A percentile compares a stretch with the other conserved stretches of the same genome.
Conservation (phyloP, 805 yeast species). For the Ogataea pini region DNA sequence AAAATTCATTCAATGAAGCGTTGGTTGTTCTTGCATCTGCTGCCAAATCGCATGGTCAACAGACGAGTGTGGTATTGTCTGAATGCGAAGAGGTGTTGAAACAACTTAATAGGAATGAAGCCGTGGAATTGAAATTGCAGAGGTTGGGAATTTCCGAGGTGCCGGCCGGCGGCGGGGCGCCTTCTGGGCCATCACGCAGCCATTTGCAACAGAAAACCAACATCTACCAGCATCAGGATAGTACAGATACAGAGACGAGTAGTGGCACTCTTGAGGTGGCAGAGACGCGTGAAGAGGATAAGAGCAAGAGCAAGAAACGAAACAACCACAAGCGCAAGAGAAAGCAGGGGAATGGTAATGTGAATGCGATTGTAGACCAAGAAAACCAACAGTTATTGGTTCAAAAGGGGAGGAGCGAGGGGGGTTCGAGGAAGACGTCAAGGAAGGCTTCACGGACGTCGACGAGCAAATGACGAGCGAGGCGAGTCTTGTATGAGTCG, state of each 20-base stretch:
- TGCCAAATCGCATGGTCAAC: conserved; percentile 50
- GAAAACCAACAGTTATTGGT: neutral
- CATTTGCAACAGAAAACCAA: conserved; percentile 5
- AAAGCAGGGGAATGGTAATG: neutral
- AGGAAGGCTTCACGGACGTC: neutral
- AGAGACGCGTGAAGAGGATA: neutral
- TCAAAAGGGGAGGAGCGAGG: neutral
- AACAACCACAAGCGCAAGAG: conserved; percentile 1
- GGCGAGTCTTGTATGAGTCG: neutral
- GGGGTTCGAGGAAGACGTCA: neutral
- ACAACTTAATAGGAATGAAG: conserved; percentile 29
- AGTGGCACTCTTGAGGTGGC: neutral
- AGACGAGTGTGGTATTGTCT: conserved; percentile 44
- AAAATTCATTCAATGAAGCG: conserved; percentile 43
- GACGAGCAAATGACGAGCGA: neutral
- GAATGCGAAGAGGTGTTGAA: conserved; percentile 50
- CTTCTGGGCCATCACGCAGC: no score
- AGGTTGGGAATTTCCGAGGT: neutral
- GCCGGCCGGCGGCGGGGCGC: no score
- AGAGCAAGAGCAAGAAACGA: neutral
- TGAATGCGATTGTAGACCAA: neutral
- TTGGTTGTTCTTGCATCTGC: conserved; percentile 45
- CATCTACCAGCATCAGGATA: conserved; percentile 1
- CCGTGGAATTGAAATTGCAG: conserved; percentile 21
- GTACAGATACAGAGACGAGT: neutral